Base-by-base conservation (phyloP, 2,329 filamentous ascomycete species). In the Colletotrichum godetiae region DNA sequence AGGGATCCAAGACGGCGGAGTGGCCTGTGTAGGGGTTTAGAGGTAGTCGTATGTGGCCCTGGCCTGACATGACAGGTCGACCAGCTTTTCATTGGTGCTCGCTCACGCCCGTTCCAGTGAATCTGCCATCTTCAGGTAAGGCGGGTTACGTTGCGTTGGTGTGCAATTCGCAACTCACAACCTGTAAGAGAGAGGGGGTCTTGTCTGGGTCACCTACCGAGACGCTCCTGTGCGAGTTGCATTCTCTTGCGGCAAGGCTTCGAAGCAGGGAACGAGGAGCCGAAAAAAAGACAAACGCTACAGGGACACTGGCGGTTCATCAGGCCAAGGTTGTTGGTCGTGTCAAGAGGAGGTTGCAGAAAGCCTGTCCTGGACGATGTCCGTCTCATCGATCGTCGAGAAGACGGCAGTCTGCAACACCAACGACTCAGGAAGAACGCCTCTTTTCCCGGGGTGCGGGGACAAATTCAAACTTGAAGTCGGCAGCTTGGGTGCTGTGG, bases 1-100 rank as follows among this genome's bases (percentile, higher is more conserved):
- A 66, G 46, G 56, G 61, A 73, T 73, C 71, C 61, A 73, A 73
- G 67, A n/a, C 60, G 55, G 67, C 71, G 71, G 71, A 65, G 67
- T 66, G 60, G 53, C 67, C 37, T 37, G 67, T 29, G 35, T 52
- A 24, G 19, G 33, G 46, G 24, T 63, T n/a, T 62, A 10, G 27
- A 52, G 52, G 67, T 61, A 49, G 8, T 57, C 37, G 56, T 55
- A 29, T 33, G 46, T 8, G 42, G 27, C 49, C 31, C 24, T 37
- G 59, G 59, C 27, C 53, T 59, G 46, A 60, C n/a, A 35, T 73
- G 70, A 61, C 55, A 37, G 70, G 59, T 52, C 67, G 37, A 29
- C 57, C 35, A 52, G 49, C 22, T 57, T 58, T 42, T 61, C 33
- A 60, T 55, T 64, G 70, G 61, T 37, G 70, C 35, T 29, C n/a